Conservation (phyloP, 345 rosid genomes). For the Eucalyptus curtisii region DNA sequence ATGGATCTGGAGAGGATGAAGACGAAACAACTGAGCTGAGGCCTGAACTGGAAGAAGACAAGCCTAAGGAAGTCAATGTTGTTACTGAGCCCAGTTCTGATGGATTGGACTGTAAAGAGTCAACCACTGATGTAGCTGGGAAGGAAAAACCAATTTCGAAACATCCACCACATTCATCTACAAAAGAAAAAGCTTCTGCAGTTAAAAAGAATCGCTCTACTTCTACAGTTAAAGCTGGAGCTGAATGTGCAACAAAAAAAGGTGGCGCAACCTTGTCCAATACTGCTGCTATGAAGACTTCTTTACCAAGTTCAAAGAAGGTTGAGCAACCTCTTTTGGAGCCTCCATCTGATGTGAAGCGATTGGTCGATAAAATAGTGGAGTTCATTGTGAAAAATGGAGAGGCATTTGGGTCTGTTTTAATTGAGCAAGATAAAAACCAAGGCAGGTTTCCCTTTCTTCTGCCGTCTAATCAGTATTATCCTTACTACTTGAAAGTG, state of each 20-base stretch:
- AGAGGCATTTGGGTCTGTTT: conserved; percentile 71
- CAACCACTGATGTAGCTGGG: conserved; percentile 3
- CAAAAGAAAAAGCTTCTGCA: conserved; percentile 30
- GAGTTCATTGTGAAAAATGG: conserved; percentile 85
- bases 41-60: conserved; percentile 2
- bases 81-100: conserved; percentile 7
- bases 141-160: conserved; percentile 24
- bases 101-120: conserved; percentile 22
- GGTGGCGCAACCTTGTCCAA: conserved; percentile 11
- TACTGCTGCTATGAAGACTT: conserved; percentile 20
- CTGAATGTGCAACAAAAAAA: conserved; percentile 21
- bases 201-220: conserved; percentile 43
- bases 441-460: conserved; percentile 89
- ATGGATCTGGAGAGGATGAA: conserved; percentile 85
- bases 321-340: conserved; percentile 45
- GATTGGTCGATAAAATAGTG: conserved; percentile 79
- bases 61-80: conserved; percentile 8
- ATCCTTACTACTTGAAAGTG: conserved; percentile 55
- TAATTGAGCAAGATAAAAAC: conserved; percentile 70
- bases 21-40: conserved; percentile 33
- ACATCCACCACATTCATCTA: conserved; percentile 15
- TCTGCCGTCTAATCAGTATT: conserved; percentile 49
- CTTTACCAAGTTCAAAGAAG: conserved; percentile 15
- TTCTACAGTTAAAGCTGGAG: conserved; percentile 29
- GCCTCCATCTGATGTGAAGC: conserved; percentile 84